phyloP scores from a whole-genome alignment of 1,284 basidiomycete genomes.

The Fomitopsis schrenkii region DNA sequence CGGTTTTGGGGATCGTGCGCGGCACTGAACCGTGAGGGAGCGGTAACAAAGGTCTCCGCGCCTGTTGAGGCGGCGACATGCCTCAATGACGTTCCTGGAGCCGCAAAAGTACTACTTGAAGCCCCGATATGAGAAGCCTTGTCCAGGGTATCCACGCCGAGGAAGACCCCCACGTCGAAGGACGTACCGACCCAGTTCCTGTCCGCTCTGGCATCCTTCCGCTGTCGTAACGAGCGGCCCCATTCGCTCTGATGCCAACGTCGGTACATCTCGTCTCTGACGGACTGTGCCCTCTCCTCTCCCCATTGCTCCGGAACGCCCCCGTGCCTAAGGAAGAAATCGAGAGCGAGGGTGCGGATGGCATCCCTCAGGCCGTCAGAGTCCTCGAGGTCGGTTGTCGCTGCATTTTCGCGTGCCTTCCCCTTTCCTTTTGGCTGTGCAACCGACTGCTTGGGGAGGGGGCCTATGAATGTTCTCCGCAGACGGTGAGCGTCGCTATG shows the following conservation, averaged over 20 bases:
- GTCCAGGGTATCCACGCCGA: conserved; percentile 52
- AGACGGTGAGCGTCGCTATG: not conserved
- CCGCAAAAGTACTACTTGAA: conserved; percentile 7
- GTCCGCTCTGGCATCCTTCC: conserved; percentile 26
- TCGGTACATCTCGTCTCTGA: conserved; percentile 52
- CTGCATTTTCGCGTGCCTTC: conserved; percentile 1
- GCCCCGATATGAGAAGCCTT: conserved; percentile 15
- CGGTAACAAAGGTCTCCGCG: conserved; percentile 34
- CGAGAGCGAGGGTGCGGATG: conserved; percentile 55
- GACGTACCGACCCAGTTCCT: conserved; percentile 66
- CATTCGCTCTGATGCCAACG: conserved; percentile 68
- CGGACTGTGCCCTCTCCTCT: conserved; percentile 44
- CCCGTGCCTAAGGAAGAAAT: conserved; percentile 59
- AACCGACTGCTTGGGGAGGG: not conserved
- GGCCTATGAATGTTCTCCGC: not conserved
- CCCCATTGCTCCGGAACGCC: conserved; percentile 65
- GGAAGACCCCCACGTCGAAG: conserved; percentile 69
- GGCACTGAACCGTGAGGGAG: conserved; percentile 22
- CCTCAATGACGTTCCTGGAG: not conserved
- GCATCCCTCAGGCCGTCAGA: conserved; percentile 40
- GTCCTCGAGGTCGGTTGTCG: conserved; percentile 23
- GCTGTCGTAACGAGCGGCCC: conserved; percentile 43
- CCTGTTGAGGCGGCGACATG: conserved; percentile 9
- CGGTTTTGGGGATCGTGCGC: not conserved
- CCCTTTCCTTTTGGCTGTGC: conserved; percentile 1